Evolutionary conservation across 106 monocot species (phyloP), one percentile per base, ranked within the genome.

Genomic region (Triglochin maritima): DNA sequence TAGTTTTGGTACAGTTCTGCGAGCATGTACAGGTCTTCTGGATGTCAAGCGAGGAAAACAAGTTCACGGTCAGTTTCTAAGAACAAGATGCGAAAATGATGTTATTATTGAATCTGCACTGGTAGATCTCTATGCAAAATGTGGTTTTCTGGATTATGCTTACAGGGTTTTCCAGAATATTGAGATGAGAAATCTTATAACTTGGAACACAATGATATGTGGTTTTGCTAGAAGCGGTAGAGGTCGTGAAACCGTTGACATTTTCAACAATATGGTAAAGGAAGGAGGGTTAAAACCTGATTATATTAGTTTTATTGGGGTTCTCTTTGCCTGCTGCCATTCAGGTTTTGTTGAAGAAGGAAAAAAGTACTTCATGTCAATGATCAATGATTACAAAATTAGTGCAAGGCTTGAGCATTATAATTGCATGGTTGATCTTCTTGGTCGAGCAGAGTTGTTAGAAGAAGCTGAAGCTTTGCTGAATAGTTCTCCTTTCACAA

Each of bases 181-280:
- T 47, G 16, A 66, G 0, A 60, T 52, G 3, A 84, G 77, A 65
- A 86, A 88, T 57, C 50, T 84, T 60, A 98, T 86, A 5, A 80
- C 98, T 7, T 92, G 98, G 98, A 92, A 98, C 60, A 78, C 88
- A 7, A 88, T 98, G 86, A 82, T 98, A 3, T 72, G 79, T 46
- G 98, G 98, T 3, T 82, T 82, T 10, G 88, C 88, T 10, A 88
- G 82, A 62, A 88, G 92, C 66, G 98, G 98, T 2, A 15, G 46
- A 43, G 90, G 74, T 5, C 54, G 4, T 2, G 66, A 74, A 55
- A 86, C 98, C 1, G 68, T 88, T 4, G 61, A 82, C 53, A 4
- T 89, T 61, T 98, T 88, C 47, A 63, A 84, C 48, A 68, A 81
- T 47, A 98, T 98, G 91, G 45, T 79, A 2, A 70, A 11, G 47